Evolutionary conservation across 2,329 filamentous ascomycete species (phyloP), one percentile per base, ranked within the genome.

Genomic region (Penicillium sumatraense): DNA sequence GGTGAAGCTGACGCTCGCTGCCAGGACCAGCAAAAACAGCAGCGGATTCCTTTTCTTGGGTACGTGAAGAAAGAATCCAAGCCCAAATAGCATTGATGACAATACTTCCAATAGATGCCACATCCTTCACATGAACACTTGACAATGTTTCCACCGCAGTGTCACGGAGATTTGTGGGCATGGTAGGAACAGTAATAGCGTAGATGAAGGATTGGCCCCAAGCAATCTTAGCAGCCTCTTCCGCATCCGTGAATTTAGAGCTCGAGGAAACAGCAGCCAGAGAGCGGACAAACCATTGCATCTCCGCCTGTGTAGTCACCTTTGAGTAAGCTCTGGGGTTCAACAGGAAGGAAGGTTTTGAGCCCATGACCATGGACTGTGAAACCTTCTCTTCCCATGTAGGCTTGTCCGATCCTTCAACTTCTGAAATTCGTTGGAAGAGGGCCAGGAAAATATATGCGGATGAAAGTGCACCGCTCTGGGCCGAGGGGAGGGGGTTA

Each of bases 201-300:
- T 89, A 96, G n/a, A 97, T 86, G 55, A 93, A 84, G 2, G 89
- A 87, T 66, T 96, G 90, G 13, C 90, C 87, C 95, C 93, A 99
- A 14, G 87, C 85, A 50, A 84, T 75, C 57, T 82, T 81, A n/a
- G 84, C 78, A 35, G 67, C 58, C 20, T 68, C 57, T 9, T 83
- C 75, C 13, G 78, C 76, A 3, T 78, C 71, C 11, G 80, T 76
- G 24, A 83, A 78, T 11, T 78, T 75, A 3, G 92, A 71, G 16
- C 80, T 78, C 14, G 79, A 71, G 14, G 86, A 82, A 14, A 89
- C 76, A 23, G 86, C 83, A 14, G 83, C 78, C 46, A 98, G 78
- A 26, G 91, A 88, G 60, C 86, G 84, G 38, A 87, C 79, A 49
- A 90, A 83, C 90, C 95, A 97, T 51, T 79, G 80, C 18, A 92